Evolutionary conservation across 23 red algal genomes (phyloP), one percentile per base, ranked within the genome.

Genomic region (Gracilaria vermiculophylla): DNA sequence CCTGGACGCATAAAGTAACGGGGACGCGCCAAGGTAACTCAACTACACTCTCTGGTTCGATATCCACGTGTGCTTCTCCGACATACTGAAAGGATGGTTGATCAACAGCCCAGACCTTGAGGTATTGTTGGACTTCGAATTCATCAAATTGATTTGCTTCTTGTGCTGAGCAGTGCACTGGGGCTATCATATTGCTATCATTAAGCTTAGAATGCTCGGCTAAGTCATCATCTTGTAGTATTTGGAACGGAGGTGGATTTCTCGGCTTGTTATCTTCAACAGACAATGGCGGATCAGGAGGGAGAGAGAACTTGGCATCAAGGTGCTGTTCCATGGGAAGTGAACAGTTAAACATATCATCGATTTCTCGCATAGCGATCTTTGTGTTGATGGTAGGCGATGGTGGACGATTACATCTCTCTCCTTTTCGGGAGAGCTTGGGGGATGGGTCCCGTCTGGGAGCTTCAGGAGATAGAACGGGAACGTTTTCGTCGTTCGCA

Each of bases 351-450:
- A 98, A 98, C 92, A 98, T 94, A 29, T 93, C 83, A 34, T 98
- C 96, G 45, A 98, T 74, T 37, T 98, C 96, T 24, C 76, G 89
- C 92, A 98, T 73, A 33, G 96, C 96, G 31, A 92, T 74, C 43
- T 94, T 94, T 7, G 96, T 98, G 72, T 94, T 88, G 44, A 98
- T 92, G 0, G 96, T 98, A 3, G 92, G 92, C 20, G 89, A 93
- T 53, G 33, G 81, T 25, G 76, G 65, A 5, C 82, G 72, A 34
- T 67, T 67, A 19, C 37, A 42, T 47, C 54, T 60, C 14, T 84
- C 54, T 40, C 5, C 47, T 43, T 53, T 52, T 36, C 25, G 57
- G 5, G 29, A 1, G 21, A 69, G 17, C 7, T 11, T 13, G 29
- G 51, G 83, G 27, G 60, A 27, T 36, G 62, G 76, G 5, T 57